phyloP scores from a whole-genome alignment of 2,329 filamentous ascomycete genomes.

The Phyllosticta capitalensis region DNA sequence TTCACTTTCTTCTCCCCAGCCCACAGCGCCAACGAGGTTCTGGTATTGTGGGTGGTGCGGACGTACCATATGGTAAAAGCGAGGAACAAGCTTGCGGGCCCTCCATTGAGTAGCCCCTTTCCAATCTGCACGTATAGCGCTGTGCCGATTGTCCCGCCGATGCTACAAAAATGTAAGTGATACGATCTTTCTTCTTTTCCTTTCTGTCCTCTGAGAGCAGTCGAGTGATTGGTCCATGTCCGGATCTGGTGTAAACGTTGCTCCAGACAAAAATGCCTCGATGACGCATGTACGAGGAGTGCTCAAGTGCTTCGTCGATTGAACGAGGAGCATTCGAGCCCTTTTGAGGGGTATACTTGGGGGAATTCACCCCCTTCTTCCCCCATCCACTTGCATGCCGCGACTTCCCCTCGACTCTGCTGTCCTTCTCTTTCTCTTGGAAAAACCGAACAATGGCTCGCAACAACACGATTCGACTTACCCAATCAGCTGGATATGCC shows the following conservation, averaged over 20 bases:
- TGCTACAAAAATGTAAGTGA: constrained; percentile 10
- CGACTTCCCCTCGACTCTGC: too few species aligned
- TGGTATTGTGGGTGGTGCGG: not conserved
- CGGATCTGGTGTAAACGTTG: too few species aligned
- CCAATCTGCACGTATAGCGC: constrained; percentile 40
- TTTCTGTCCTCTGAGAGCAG: too few species aligned
- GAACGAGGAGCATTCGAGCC: too few species aligned
- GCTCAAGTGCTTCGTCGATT: too few species aligned
- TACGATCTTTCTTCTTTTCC: not conserved
- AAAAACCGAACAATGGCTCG: not conserved
- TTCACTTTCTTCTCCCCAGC: not conserved
- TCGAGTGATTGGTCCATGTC: too few species aligned
- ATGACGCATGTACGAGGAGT: too few species aligned
- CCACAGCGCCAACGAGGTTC: too few species aligned
- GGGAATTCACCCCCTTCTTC: too few species aligned
- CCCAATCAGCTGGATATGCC: constrained; percentile 40
- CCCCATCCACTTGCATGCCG: too few species aligned
- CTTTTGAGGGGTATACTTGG: too few species aligned
- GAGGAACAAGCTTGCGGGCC: constrained; percentile 37
- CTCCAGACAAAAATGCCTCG: too few species aligned
- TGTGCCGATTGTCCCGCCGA: constrained; percentile 39
- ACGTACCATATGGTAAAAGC: constrained; percentile 36
- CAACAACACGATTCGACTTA: not conserved
- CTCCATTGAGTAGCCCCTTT: constrained; percentile 36
- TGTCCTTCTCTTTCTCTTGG: not conserved